Conservation (phyloP, 768 basidiomycete genomes). For the Lactifluus volemus region DNA sequence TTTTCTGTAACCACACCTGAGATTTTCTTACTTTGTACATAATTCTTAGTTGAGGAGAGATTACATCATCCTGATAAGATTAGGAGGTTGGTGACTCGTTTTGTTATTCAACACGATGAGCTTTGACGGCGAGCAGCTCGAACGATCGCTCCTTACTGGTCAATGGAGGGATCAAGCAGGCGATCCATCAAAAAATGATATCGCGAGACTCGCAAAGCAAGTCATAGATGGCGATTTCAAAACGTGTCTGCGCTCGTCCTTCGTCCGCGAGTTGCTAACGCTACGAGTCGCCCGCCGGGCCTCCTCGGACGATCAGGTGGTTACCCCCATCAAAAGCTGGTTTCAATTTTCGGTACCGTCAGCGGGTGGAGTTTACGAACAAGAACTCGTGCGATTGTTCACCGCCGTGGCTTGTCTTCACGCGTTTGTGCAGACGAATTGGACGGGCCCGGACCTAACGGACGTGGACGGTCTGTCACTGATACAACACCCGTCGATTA, state of each 20-base stretch:
- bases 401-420: constrained; percentile 77
- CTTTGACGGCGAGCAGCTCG: constrained; percentile 27
- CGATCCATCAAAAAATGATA: constrained; percentile 27
- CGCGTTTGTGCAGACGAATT: constrained; percentile 88
- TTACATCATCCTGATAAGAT: constrained; percentile 7
- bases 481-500: constrained; percentile 23
- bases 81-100: neutral
- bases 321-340: constrained; percentile 31
- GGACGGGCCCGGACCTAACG: constrained; percentile 83
- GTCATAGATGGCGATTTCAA: constrained; percentile 55
- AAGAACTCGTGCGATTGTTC: constrained; percentile 50
- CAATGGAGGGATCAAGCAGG: constrained; percentile 27
- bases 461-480: constrained; percentile 40
- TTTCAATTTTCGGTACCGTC: constrained; percentile 27
- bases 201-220: constrained; percentile 39
- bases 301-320: constrained; percentile 23
- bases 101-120: neutral
- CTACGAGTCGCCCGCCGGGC: too few species aligned
- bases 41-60: neutral
- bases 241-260: constrained; percentile 33
- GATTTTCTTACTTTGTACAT: neutral
- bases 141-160: constrained; percentile 52
- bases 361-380: constrained; percentile 31
- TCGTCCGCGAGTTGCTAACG: constrained; percentile 31
- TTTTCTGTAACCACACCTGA: neutral